Percentiles rank a stretch among this genome's conserved stretches.
phyloP scores from a whole-genome alignment of 352 stramenopile species.

The Thraustotheca clavata region DNA sequence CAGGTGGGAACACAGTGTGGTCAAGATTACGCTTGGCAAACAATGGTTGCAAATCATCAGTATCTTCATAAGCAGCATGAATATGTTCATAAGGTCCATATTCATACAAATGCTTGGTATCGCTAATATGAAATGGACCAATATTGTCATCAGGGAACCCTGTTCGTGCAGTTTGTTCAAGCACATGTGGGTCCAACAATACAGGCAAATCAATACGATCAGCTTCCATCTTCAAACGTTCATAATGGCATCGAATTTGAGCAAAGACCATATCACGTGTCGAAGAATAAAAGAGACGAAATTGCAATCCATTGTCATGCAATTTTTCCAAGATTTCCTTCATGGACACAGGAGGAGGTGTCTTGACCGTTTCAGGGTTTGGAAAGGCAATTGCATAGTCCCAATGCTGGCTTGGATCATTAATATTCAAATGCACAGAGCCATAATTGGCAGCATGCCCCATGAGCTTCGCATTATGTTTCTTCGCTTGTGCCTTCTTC shows the following conservation, averaged over 20 bases:
- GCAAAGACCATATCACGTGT: constrained; percentile 65
- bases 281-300: constrained; percentile 66
- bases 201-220: constrained; percentile 67
- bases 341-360: constrained; percentile 34
- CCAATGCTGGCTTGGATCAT: constrained; percentile 32
- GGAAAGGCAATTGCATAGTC: constrained; percentile 83
- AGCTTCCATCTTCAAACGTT: constrained; percentile 60
- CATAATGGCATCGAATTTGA: constrained; percentile 68
- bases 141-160: constrained; percentile 64
- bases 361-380: constrained; percentile 51
- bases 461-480: constrained; percentile 38
- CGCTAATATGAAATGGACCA: constrained; percentile 68
- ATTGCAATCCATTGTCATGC: constrained; percentile 46
- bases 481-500: background rate
- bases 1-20: constrained; percentile 63
- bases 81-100: constrained; percentile 82
- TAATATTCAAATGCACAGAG: constrained; percentile 14
- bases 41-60: constrained; percentile 52
- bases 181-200: constrained; percentile 52
- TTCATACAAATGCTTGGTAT: constrained; percentile 67
- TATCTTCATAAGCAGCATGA: constrained; percentile 71
- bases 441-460: constrained; percentile 19
- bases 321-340: constrained; percentile 74
- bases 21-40: constrained; percentile 32
- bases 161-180: constrained; percentile 52